Evolutionary conservation across 148 eudicot species (phyloP), one percentile per base, ranked within the genome.

Genomic region (Diospyros kaki): DNA sequence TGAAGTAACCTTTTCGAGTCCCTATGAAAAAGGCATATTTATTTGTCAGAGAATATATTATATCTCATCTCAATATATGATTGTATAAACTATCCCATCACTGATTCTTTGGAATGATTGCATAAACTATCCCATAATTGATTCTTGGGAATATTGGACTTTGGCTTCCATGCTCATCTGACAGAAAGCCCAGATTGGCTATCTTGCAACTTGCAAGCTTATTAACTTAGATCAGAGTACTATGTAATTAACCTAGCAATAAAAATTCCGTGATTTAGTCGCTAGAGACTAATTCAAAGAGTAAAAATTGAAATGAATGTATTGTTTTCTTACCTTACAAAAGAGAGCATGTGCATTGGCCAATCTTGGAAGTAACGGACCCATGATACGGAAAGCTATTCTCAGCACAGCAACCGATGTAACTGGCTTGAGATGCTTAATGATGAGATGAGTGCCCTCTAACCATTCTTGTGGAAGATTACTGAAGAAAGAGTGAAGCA

Each of bases 401-500:
- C 99, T 84, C 77, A 95, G 73, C 85, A 91, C 91, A 54, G 96
- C 96, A 58, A 95, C 88, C n/a, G 99, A 95, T 69, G 87, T 85
- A 74, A 95, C 85, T 53, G 97, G 99, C 76, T 89, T 85, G 50
- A 95, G 93, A 83, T 95, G 91, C 82, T 87, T 84, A 62, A 95
- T 78, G 64, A 95, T 84, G 44, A 89, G 87, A 71, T 90, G 93
- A 51, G 97, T 84, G 58, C 91, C 94, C 81, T 95, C 99, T 45
- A 95, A 82, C 99, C 99, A 95, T 81, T 95, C 97, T 79, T 89
- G 94, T 60, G 99, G 97, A 84, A 95, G 96, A 76, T 92, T 90
- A 84, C 91, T 85, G 74, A 89, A 92, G 88, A 92, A 89, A 64
- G 97, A 78, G 81, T 95, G 99, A 28, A 95, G 88, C 86, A 92